Base-by-base conservation (phyloP, 805 yeast species). In the Candida parachauliodes region DNA sequence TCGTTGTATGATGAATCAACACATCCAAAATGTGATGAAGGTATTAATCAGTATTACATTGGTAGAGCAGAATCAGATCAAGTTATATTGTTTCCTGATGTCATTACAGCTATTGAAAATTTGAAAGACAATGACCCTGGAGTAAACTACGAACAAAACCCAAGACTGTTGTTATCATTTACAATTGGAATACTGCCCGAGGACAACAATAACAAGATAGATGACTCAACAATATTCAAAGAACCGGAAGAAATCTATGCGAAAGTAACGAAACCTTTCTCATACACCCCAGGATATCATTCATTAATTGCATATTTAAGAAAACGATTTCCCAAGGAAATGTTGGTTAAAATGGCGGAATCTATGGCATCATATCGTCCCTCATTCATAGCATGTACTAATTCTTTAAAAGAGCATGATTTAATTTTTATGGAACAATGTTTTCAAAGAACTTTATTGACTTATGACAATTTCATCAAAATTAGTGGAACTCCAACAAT, bases 381-480 rank as follows among this genome's bases (percentile, higher is more conserved):
- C 2, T 80, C 89, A 9, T 91, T 91, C 56, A 88, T 89, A 50
- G 96, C 97, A 3, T 85, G 94, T 50, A 86, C 95, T 27, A 84
- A 86, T 51, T 80, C 93, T 4, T 62, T 91, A 25, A 86, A 89
- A 41, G 95, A 87, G 49, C 94, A 86, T 28, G 98, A 91, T 57
- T 70, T 89, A 59, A 84, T 91, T 2, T 91, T 91, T 54, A 88
- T 93, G 83, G 98, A 91, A 55, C 95, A 91, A 63, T 86, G 96
- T 50, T 91, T 89, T 63, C 98, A 91, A 59, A 68, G 98, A 31
- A 88, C 98, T 0, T 65, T 91, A 25, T 64, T 91, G 30, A 96
- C 94, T 43, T 91, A 88, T 57, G 89, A 88, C 43, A 84, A 82
- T 57, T 85, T 86, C 55, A 83, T 93, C 27, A 72, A 79, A 16